Evolutionary conservation across 257 asterid genomes (phyloP), one percentile per base, ranked within the genome.

Genomic region (Gentiana straminea): DNA sequence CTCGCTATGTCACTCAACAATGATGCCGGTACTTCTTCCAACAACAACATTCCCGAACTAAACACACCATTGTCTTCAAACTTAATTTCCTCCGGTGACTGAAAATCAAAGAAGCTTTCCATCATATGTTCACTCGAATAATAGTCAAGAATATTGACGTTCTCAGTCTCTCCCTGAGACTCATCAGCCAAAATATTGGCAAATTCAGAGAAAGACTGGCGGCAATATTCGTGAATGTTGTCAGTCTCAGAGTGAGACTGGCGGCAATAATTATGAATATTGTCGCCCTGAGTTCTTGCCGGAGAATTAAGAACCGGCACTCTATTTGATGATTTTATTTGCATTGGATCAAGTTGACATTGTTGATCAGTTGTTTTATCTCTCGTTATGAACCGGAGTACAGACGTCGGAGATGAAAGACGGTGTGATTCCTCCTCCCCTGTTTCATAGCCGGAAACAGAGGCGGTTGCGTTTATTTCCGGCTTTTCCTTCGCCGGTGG

Each of bases 361-460:
- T 24, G 24, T 24, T 24, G 24, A 24, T 24, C 24, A 24, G 24
- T 24, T 24, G 24, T 24, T 24, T 24, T 24, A 0, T 24, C 24
- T 33, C 77, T 68, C 54, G 64, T 71, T 34, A 69, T 52, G 49
- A 55, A 68, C 52, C 72, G 69, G 48, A 62, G 45, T 34, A 70
- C 72, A 6, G 74, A 69, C 0, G 69, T 66, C 2, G 71, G 71
- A 4, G 66, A 64, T 10, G 43, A 45, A 54, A 57, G 48, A 8
- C 70, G 73, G 7, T 37, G 79, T 0, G 82, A 77, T 51, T 84
- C 95, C 24, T 24, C 24, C 2, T 78, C 86, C 12, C 75, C 74
- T 2, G 97, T 86, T n/a, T 86, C 95, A 33, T 80, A 80, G 2
- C 86, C 77, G 47, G 83, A 78, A 11, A 61, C 55, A 0, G 87